These are phyloP conservation scores for Diaporthe sp. DNA, from an alignment of 2,329 filamentous ascomycete species.

Conservation along the genomic window DNA sequence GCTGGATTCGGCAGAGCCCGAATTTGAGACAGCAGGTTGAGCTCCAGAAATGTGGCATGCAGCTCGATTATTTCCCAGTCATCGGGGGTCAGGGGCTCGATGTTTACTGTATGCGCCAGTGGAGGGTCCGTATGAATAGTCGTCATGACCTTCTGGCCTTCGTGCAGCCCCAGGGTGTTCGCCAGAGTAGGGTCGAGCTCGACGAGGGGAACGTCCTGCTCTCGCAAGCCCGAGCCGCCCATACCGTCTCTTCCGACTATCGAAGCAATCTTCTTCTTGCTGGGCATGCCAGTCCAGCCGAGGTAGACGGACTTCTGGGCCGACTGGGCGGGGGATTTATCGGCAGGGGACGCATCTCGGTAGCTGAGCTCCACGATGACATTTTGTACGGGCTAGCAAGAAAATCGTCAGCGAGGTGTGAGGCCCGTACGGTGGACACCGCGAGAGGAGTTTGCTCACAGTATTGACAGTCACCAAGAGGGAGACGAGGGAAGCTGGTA, in stretches of 20 bases:
- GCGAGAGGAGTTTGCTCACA: conserved; percentile 62
- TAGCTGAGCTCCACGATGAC: conserved; percentile 93
- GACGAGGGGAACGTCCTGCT: conserved; percentile 82
- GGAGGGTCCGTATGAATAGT: conserved; percentile 90
- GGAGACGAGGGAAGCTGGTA: conserved; percentile 86
- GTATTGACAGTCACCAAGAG: conserved; percentile 91
- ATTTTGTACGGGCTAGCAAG: conserved; percentile 93
- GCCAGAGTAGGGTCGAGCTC: conserved; percentile 92
- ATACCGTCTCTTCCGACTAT: conserved; percentile 82
- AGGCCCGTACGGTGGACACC: background rate
- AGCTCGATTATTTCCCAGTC: conserved; percentile 99
- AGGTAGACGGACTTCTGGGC: conserved; percentile 80
- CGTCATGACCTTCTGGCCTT: conserved; percentile 82
- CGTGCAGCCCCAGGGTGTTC: conserved; percentile 78
- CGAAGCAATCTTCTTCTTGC: conserved; percentile 82
- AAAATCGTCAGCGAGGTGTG: conserved; percentile 42
- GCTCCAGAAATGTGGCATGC: conserved; percentile 93
- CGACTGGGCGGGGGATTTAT: conserved; percentile 57
- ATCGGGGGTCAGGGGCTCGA: conserved; percentile 93
- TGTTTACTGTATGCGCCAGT: conserved; percentile 92
- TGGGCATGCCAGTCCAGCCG: conserved; percentile 98
- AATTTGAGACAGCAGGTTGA: conserved; percentile 94
- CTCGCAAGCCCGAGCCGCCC: conserved; percentile 68
- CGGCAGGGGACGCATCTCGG: conserved; percentile 65
- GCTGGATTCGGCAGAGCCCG: conserved; percentile 90